Base-by-base conservation (phyloP, 169 alveolate genomes). In the Fabrea salina region DNA sequence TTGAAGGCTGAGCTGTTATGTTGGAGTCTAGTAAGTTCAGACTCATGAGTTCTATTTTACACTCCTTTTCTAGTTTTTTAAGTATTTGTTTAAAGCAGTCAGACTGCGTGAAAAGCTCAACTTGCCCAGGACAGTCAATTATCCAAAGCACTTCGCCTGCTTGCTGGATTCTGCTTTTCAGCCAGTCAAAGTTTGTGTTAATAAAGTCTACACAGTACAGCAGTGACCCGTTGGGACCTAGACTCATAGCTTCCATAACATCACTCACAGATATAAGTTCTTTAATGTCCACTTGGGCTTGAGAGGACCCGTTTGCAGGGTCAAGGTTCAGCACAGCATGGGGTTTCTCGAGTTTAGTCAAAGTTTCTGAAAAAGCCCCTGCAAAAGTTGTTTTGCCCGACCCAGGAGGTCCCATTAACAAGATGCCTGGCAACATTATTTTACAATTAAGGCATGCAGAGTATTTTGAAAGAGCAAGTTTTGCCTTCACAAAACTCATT, bases 91-190 rank as follows among this genome's bases (percentile, higher is more conserved):
- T 33, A 25, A 50, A 27, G 4, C 19, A 33, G 11, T 25, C 53
- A 35, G 27, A 87, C 85, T 97, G 99, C 22, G 98, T 91, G 86
- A 95, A 98, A 66, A 97, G 82, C 82, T 98, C 99, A 27, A 97
- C 95, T 85, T 97, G 98, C 32, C 99, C 99, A 1, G 99, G 99
- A 44, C 99, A 96, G 80, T 98, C 99, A 85, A 98, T 95, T 35
- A 98, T 80, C 44, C 96, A 89, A 11, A 16, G 68, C 96, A 83
- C 80, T 98, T 99, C 33, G 96, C 95, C 82, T 96, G 97, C 33
- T 99, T 99, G 0, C 99, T 99, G 47, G 98, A 96, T 76, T 96
- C 99, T 82, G 97, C 94, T 41, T 96, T 82, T 43, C 95, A 91
- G 67, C 54, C 98, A 96, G 68, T 95, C 97, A 41, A 96, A 77